Evolutionary conservation across 1,284 basidiomycete genomes (phyloP).

Genomic region (Cutaneotrichosporon sp.): DNA sequence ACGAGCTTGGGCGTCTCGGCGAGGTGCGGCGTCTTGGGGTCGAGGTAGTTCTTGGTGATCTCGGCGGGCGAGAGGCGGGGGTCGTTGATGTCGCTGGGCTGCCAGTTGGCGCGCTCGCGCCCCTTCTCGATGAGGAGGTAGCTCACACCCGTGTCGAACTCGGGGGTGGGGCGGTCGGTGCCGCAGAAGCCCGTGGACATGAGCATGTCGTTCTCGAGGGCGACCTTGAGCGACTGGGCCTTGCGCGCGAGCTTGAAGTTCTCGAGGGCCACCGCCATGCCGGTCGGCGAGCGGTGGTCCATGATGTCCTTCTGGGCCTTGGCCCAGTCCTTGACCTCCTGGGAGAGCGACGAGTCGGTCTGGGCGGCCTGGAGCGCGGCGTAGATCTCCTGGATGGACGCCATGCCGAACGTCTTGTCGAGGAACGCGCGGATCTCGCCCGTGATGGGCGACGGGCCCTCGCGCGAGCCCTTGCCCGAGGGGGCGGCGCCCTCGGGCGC

Average conservation of each 20-base stretch:
- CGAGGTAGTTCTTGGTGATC: conserved; percentile 54
- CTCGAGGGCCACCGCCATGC: conserved; percentile 78
- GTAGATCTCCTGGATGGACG: conserved; percentile 71
- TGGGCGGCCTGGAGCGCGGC: conserved; percentile 58
- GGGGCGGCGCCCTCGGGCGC: conserved; percentile 58
- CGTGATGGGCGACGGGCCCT: conserved; percentile 61
- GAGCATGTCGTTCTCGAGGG: conserved; percentile 64
- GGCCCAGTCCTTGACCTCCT: conserved; percentile 71
- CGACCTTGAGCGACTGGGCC: conserved; percentile 63
- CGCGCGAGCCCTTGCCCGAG: conserved; percentile 63
- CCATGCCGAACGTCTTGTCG: conserved; percentile 72
- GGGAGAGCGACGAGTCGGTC: conserved; percentile 50
- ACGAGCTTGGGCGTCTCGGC: conserved; percentile 57
- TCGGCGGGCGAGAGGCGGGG: conserved; percentile 58
- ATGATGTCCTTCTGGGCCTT: conserved; percentile 65
- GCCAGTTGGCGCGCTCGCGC: conserved; percentile 46
- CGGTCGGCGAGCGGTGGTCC: conserved; percentile 78
- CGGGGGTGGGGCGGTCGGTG: conserved; percentile 64
- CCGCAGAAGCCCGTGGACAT: conserved; percentile 43
- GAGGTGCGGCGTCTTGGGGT: conserved; percentile 64
- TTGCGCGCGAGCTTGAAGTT: conserved; percentile 71
- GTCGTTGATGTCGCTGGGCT: conserved; percentile 62
- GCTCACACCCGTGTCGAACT: conserved; percentile 79
- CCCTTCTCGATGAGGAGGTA: conserved; percentile 70
- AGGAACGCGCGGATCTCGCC: conserved; percentile 71